A percentile compares a stretch with the other conserved stretches of the same genome.
Conservation (phyloP, 2,329 filamentous ascomycete species). For the Moelleriella libera region DNA sequence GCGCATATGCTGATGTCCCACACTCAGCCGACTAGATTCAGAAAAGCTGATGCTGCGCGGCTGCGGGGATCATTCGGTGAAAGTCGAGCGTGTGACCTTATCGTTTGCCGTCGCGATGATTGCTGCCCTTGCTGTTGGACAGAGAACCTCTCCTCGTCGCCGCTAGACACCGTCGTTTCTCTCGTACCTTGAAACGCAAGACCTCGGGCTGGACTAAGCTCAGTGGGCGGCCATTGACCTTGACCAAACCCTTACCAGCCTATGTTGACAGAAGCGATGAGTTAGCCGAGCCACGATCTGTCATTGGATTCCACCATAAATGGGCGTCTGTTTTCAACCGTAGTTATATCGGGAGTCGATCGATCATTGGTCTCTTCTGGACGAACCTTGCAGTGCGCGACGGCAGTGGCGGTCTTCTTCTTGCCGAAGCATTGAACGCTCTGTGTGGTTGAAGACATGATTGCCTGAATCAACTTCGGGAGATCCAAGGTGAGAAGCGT, state of each 20-base stretch:
- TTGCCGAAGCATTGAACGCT: constrained; percentile 99
- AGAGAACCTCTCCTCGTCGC: background rate
- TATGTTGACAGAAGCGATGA: constrained; percentile 12
- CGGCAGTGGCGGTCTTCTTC: constrained; percentile 82
- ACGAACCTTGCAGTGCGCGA: constrained; percentile 84
- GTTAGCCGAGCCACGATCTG: background rate
- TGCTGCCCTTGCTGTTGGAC: too few species aligned
- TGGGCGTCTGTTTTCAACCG: too few species aligned
- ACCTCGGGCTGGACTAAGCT: constrained; percentile 89
- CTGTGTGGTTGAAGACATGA: constrained; percentile 56
- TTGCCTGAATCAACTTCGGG: background rate
- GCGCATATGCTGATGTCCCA: too few species aligned
- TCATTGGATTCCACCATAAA: too few species aligned
- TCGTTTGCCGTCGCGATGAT: too few species aligned
- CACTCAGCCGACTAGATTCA: too few species aligned
- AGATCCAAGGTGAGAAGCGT: background rate
- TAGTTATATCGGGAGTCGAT: background rate
- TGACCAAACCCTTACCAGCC: constrained; percentile 63
- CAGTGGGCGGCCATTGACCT: constrained; percentile 97
- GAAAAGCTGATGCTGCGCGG: too few species aligned
- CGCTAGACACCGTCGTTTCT: constrained; percentile 17
- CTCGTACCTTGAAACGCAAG: constrained; percentile 84
- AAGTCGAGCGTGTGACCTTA: too few species aligned
- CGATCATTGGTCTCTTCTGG: constrained; percentile 2
- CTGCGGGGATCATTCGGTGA: too few species aligned